Evolutionary conservation across 2,329 filamentous ascomycete species (phyloP), one percentile per base, ranked within the genome.

Genomic region (Colletotrichum salicis): DNA sequence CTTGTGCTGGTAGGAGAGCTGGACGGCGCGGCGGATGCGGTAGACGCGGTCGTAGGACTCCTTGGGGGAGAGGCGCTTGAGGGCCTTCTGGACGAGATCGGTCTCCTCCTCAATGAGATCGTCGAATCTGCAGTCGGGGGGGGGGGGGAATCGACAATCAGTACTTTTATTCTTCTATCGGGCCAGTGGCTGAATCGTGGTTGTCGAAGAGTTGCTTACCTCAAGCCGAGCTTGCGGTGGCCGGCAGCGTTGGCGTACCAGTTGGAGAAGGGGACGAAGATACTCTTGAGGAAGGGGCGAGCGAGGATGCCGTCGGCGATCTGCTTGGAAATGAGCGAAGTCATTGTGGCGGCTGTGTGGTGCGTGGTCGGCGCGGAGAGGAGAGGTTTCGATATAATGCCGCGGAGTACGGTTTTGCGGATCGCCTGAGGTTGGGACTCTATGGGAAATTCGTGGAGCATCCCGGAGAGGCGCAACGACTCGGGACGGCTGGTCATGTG

Each of bases 11-110:
- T 90, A 83, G 78, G 87, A 89, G 83, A 85, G 86, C 86, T 99
- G 96, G 86, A 97, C 92, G 79, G 96, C 96, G 85, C 96, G 92
- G 86, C 96, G 94, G 84, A 99, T 91, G 81, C 96, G 95, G 92
- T 95, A 99, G 83, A 98, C 91, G 83, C 96, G 96, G 87, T 99
- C 96, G 87, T 98, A 98, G 79, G 92, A 89, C 82, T 96, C 94
- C 88, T 97, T 94, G 79, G 94, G 89, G 70, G 93, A 90, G 74
- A 99, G 93, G 82, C 96, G 94, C 89, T 94, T 93, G 80, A 99
- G 90, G 75, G 96, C 96, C 78, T 92, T 89, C 84, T 96, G 92
- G 79, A 97, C 94, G 70, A 88, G 86, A 79, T 96, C 93, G 87
- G 89, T 93, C 87, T 99, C 96, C 86, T 99, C 96, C 82, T 93